A percentile compares a stretch with the other conserved stretches of the same genome.
Conservation (phyloP, 352 stramenopile genomes). For the Globisporangium okanoganense region DNA sequence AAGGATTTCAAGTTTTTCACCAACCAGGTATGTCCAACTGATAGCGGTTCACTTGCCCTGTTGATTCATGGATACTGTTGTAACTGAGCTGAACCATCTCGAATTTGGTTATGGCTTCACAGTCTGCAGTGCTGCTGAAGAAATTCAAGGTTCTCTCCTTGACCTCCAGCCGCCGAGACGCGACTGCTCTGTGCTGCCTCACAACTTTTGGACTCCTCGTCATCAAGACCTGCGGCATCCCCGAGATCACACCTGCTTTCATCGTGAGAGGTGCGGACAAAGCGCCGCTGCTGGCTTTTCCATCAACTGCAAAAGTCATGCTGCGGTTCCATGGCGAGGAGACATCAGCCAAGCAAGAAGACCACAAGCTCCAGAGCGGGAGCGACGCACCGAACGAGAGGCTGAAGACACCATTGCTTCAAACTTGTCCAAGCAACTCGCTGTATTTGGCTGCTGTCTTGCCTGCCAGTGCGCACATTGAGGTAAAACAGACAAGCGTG, state of each 20-base stretch:
- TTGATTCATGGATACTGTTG: too few species aligned
- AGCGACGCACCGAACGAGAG: slow-evolving; percentile 36
- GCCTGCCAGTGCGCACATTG: slow-evolving; percentile 45
- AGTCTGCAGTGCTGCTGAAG: slow-evolving; percentile 24
- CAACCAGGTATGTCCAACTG: slow-evolving; percentile 25
- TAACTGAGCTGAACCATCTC: too few species aligned
- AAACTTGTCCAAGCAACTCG: slow-evolving; percentile 29
- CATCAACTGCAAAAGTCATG: slow-evolving; percentile 30
- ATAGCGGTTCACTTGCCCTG: not conserved
- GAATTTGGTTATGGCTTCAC: not conserved
- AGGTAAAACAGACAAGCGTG: slow-evolving; percentile 26
- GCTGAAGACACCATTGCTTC: slow-evolving; percentile 30
- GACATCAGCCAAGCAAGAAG: slow-evolving; percentile 46
- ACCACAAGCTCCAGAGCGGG: slow-evolving; percentile 47
- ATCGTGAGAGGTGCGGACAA: slow-evolving; percentile 36
- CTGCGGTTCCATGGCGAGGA: slow-evolving; percentile 52
- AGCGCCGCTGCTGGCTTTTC: slow-evolving; percentile 42
- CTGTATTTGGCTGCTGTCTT: slow-evolving; percentile 43
- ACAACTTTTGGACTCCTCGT: slow-evolving; percentile 56
- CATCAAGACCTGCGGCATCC: slow-evolving; percentile 31
- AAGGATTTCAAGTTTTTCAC: slow-evolving; percentile 36
- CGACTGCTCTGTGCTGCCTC: slow-evolving; percentile 43
- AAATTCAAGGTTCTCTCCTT: slow-evolving; percentile 55
- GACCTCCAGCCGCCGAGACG: slow-evolving; percentile 27
- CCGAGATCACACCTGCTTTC: slow-evolving; percentile 27